Base-by-base conservation (phyloP, 805 yeast genomes). In the Yamadazyma nakazawae region DNA sequence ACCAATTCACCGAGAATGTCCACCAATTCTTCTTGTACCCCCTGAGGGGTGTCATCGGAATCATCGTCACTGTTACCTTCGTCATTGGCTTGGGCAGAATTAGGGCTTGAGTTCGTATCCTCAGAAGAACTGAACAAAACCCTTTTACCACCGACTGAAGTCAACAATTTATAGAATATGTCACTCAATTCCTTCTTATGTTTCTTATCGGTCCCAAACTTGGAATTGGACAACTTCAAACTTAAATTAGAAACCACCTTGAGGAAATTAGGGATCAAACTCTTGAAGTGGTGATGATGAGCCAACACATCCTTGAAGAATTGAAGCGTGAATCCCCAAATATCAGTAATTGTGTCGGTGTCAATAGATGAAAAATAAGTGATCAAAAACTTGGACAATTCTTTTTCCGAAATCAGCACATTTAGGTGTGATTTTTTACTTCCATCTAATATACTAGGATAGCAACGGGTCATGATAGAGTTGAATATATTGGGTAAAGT, bases 341-440 rank as follows among this genome's bases (percentile, higher is more conserved):
- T 76, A 48, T 92, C 98, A 49, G 85, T 90, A 41, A 89, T 69
- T 0, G 88, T 81, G 55, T 89, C 96, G 50, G 76, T 76, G 52
- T 87, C 96, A 34, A 91, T 67, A 0, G 90, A 76, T 5, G 66
- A 66, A 18, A 84, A 67, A 60, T 92, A 94, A 0, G 66, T 68
- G 7, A 81, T 72, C 48, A 90, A 62, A n/a, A 45, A 45, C 40
- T 19, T 39, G 1, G 81, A 68, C 11, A 85, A 55, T 8, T 67
- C 71, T 32, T 58, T 62, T 8, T 75, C 81, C 5, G 72, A 57
- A 2, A 85, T 60, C 9, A 70, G 69, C 13, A 76, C 71, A 21
- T 72, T 70, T 54, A 81, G 56, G 1, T 80, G 68, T 0, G 88
- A 78, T 44, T 66, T 67, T 9, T 62, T 49, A n/a, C 54, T 52